phyloP scores from a whole-genome alignment of 805 yeast genomes.

The Wickerhamiella siamensis region DNA sequence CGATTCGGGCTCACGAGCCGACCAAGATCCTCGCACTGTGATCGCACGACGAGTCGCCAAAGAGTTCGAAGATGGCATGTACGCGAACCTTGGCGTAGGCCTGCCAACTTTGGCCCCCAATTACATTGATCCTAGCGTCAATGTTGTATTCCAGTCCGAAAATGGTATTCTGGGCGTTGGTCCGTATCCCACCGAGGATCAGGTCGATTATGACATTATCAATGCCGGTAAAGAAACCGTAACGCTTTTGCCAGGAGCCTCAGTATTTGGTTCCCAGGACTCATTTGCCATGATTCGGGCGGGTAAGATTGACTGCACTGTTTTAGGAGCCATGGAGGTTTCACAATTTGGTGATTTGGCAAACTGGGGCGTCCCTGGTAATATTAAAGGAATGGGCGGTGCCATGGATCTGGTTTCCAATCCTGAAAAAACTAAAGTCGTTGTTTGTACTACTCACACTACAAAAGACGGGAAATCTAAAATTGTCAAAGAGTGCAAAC shows the following conservation, averaged over 20 bases:
- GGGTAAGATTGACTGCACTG: slow-evolving; percentile 32
- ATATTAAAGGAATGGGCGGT: slow-evolving; percentile 40
- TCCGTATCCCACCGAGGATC: slow-evolving; percentile 30
- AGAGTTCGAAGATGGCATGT: slow-evolving; percentile 32
- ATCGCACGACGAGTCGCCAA: slow-evolving; percentile 34
- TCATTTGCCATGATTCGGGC: slow-evolving; percentile 38
- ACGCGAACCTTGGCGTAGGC: slow-evolving; percentile 38
- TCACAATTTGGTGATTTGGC: slow-evolving; percentile 36
- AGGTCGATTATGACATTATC: slow-evolving; percentile 35
- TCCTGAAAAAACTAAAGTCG: slow-evolving; percentile 32
- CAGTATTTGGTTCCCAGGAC: slow-evolving; percentile 36
- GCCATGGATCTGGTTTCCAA: slow-evolving; percentile 40
- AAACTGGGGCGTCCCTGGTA: slow-evolving; percentile 40
- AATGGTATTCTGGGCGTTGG: slow-evolving; percentile 39
- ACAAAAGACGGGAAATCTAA: slow-evolving; percentile 35
- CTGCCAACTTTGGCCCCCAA: slow-evolving; percentile 36
- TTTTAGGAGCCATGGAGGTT: slow-evolving; percentile 38
- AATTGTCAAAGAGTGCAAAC: slow-evolving; percentile 31
- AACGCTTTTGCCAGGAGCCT: slow-evolving; percentile 33
- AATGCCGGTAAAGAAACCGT: slow-evolving; percentile 41
- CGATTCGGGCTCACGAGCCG: background rate
- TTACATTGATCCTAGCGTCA: slow-evolving; percentile 26
- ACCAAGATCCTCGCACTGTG: slow-evolving; percentile 20
- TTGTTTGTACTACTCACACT: slow-evolving; percentile 35
- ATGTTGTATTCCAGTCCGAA: slow-evolving; percentile 34